phyloP scores from a whole-genome alignment of 352 stramenopile genomes.

The Globisporangium nodosum region DNA sequence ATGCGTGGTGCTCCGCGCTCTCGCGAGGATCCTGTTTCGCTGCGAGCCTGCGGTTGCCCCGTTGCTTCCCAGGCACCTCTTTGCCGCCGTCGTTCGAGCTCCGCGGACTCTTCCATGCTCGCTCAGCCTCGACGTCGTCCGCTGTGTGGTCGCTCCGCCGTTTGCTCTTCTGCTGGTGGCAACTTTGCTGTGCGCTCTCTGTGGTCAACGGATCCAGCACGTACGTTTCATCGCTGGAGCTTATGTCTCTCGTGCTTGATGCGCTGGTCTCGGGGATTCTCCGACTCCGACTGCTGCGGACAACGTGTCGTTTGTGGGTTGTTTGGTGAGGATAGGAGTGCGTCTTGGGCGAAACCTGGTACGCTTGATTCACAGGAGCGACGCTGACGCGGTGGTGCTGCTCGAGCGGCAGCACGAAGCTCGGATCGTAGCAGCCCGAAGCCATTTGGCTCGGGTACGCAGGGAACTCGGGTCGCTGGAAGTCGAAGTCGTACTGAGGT shows the following conservation, averaged over 20 bases:
- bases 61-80: background rate
- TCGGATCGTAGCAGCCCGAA: slow-evolving; percentile 6
- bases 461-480: slow-evolving; percentile 1
- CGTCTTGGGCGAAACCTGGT: slow-evolving; percentile 3
- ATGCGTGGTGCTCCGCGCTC: background rate
- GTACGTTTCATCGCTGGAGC: background rate
- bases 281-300: slow-evolving; percentile 4
- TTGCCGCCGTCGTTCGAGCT: background rate
- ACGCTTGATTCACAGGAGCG: slow-evolving; percentile 6
- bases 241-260: no score
- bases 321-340: background rate
- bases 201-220: background rate
- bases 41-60: background rate
- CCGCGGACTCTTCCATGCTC: slow-evolving; percentile 14
- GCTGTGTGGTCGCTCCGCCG: slow-evolving; percentile 5
- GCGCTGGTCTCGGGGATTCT: background rate
- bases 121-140: background rate
- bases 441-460: background rate
- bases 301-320: background rate
- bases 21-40: background rate
- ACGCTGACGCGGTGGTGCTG: slow-evolving; percentile 4
- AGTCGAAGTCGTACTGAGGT: slow-evolving; percentile 3
- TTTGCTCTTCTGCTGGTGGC: slow-evolving; percentile 4
- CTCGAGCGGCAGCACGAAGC: slow-evolving; percentile 6
- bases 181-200: background rate